Evolutionary conservation across 495 filamentous ascomycete species (phyloP), one percentile per base, ranked within the genome.

Genomic region (Trichocladium uniseriatum): DNA sequence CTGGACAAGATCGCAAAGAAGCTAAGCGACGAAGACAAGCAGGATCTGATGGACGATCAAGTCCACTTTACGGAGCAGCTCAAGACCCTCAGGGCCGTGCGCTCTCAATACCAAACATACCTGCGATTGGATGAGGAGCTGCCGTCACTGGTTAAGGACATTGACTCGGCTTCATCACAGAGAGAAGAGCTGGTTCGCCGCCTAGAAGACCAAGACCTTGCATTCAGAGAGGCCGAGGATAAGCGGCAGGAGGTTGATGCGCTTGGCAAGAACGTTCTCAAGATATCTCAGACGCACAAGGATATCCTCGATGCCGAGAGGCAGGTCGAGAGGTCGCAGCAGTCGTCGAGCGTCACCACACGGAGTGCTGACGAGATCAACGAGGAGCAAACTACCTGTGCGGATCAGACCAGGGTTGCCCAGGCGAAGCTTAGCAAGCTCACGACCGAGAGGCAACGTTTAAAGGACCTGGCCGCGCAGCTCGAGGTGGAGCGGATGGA

Each of bases 291-390:
- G 62, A 81, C 83, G 35, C 69, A 77, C 55, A 75, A 72, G 42
- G 87, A 95, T 29, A 83, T 92, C 43, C 68, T 73, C 31, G 77
- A 79, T 24, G 79, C 84, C 39, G 74, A 84, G 55, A 68, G 68
- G 45, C 82, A 94, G 58, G 81, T 94, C 43, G 70, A 81, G 51
- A 78, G 85, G 10, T 76, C 77, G 7, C 87, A 89, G 49, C 80
- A 95, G 55, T 78, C 82, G 42, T 78, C 83, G 14, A 66, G 73
- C 52, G 79, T 80, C 2, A 57, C 74, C 14, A 69, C 77, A 5
- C 80, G 83, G 51, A 84, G 84, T 6, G 68, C 88, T 15, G 84
- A 95, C 43, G 86, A 94, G 52, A 87, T 97, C 50, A 86, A 89
- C 54, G 78, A 84, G 14, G 77, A 92, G 43, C 79, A 87, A 46